These are phyloP conservation scores for Citrus hindsii DNA, from an alignment of 345 rosid species.

Conservation along the genomic window DNA sequence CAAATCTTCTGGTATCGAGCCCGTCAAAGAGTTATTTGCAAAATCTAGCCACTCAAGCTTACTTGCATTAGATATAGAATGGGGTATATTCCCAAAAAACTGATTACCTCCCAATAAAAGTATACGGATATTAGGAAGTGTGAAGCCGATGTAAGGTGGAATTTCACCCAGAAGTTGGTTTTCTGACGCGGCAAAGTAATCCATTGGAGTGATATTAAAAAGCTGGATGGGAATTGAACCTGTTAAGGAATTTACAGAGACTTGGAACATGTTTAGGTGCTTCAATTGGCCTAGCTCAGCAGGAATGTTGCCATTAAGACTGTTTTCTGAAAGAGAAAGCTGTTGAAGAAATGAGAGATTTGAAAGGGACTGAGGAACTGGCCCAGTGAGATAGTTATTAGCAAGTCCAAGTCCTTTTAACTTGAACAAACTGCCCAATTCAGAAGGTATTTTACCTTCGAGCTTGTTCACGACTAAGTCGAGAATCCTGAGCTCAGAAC, in stretches of 20 bases:
- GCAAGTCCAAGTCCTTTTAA: constrained; percentile 16
- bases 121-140: constrained; percentile 12
- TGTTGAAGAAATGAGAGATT: constrained; percentile 16
- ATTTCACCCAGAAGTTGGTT: constrained; percentile 21
- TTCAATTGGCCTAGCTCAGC: constrained; percentile 16
- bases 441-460: constrained; percentile 22
- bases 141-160: constrained; percentile 17
- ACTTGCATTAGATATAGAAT: constrained; percentile 21
- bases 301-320: constrained; percentile 23
- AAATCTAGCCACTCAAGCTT: constrained; percentile 6
- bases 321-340: constrained; percentile 20
- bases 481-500: constrained; percentile 15
- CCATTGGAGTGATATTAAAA: constrained; percentile 19
- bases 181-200: background rate
- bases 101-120: constrained; percentile 8
- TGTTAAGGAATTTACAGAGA: constrained; percentile 17
- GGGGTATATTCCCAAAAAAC: constrained; percentile 24
- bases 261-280: constrained; percentile 16
- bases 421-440: constrained; percentile 22
- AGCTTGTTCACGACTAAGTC: constrained; percentile 23
- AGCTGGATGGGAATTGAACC: constrained; percentile 28
- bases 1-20: constrained; percentile 22
- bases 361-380: constrained; percentile 17
- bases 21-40: background rate
- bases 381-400: constrained; percentile 21